Evolutionary conservation across 116 monocot genomes (phyloP), one percentile per base, ranked within the genome.

Genomic region (Phalaenopsis hybrid): DNA sequence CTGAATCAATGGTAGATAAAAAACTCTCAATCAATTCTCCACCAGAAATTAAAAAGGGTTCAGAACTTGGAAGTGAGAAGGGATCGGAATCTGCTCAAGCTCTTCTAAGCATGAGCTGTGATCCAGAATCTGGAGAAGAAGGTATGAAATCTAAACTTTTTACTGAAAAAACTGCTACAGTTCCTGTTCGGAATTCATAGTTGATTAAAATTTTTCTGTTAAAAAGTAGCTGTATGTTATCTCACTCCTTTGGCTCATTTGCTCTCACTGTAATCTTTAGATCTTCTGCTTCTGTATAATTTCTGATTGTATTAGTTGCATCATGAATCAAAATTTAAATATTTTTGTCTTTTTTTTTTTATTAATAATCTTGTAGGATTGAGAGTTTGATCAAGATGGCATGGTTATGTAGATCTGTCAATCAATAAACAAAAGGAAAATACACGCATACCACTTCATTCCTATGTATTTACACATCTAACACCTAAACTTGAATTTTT

Each of bases 121-220:
- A 81, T n/a, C 75, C 86, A 4, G n/a, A 45, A 11, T 41, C 75
- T 10, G 82, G 83, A 63, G 81, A 72, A n/a, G 85, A 81, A 25
- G 78, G 78, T 20, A 79, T 79, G 31, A 85, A 83, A 50, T 74
- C 50, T 9, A 81, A 82, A 3, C 44, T 82, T 77, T 83, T 92
- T 61, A 84, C 67, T 25, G 83, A 82, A 46, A 90, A 75, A 59
- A 81, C 65, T 75, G 77, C 88, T 7, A 79, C 83, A 31, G 88
- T 90, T 79, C 48, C 86, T 6, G 90, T 92, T 5, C 82, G 83
- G 49, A 90, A 90, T 50, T 85, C 85, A 31, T 88, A 79, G 85
- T 34, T 6, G 20, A 51, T 78, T 16, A 75, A 21, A 75, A 45
- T 46, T 18, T 37, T 6, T 46, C 75, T 48, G 44, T 33, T 75